Evolutionary conservation across 78 protist species (phyloP), one percentile per base, ranked within the genome.

Genomic region (Planoprotostelium fungivorum): DNA sequence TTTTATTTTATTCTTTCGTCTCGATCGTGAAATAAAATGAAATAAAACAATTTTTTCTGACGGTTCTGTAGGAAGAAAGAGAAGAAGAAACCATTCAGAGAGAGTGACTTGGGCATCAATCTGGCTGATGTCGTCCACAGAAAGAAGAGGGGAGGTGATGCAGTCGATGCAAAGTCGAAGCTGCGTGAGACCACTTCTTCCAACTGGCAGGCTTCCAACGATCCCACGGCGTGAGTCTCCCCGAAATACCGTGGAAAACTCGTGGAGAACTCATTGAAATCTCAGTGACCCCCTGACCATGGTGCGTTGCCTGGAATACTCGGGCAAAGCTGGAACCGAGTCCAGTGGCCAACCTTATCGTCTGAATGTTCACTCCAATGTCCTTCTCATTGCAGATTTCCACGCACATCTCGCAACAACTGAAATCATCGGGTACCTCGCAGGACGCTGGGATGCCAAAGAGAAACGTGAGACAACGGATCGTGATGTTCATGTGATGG

Each of bases 351-450:
- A 89, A 89, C 94, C 94, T 28, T 92, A 84, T 63, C 83, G 90
- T 84, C 35, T 92, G 0, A 90, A 92, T 38, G 63, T 89, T 28
- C 89, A 88, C 37, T 35, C 88, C 10, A 92, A 89, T 89, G 34
- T 89, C 36, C 38, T 86, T 25, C 83, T 86, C 0, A 29, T 89
- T 0, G 89, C 89, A 91, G 94, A 92, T 86, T 38, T 93, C 38
- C 93, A 90, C 84, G 87, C 93, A 29, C 97, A 95, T 51, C 63
- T 95, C 38, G 89, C 95, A 5, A 5, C 73, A 0, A 84, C 97
- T 0, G 97, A 95, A 36, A 93, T 95, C 0, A 95, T 95, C 39
- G 97, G 97, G 1, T 37, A 92, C 84, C 84, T 95, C 37, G 95
- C 88, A 28, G 97, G 97, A n/a, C 83, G 35, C 34, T 95, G 90